These are phyloP conservation scores for Lactarius akahatsu DNA, from an alignment of 768 basidiomycete genomes.

Conservation along the genomic window DNA sequence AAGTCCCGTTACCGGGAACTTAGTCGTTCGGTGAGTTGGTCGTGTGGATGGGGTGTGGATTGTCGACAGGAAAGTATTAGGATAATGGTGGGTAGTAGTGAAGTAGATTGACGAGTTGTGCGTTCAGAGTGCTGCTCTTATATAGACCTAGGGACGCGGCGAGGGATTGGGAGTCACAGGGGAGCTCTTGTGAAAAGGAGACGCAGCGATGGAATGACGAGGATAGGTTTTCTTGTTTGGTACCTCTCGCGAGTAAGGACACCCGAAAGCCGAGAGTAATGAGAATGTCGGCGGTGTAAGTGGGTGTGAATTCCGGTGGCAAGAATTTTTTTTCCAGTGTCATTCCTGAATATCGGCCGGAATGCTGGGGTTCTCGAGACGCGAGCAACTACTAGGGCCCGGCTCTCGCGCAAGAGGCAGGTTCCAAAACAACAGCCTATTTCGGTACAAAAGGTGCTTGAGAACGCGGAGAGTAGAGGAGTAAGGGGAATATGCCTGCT, in stretches of 20 bases:
- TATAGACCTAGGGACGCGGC: background rate
- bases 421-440: too few relatives aligned
- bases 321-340: too few relatives aligned
- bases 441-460: background rate
- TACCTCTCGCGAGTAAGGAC: too few relatives aligned
- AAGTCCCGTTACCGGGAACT: constrained; percentile 5
- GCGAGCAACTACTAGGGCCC: too few relatives aligned
- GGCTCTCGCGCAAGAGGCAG: background rate
- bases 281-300: too few relatives aligned
- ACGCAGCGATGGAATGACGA: background rate
- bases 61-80: background rate
- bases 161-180: background rate
- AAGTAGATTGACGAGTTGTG: background rate
- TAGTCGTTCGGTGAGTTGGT: background rate
- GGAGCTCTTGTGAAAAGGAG: background rate
- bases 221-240: background rate
- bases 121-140: background rate
- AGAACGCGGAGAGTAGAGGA: too few relatives aligned
- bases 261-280: too few relatives aligned
- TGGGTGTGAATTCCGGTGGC: too few relatives aligned
- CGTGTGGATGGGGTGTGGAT: background rate
- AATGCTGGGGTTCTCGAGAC: too few relatives aligned
- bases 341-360: too few relatives aligned
- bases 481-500: background rate
- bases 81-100: background rate